These are phyloP conservation scores for Penicillium pulvis DNA, from an alignment of 495 filamentous ascomycete genomes.

Conservation along the genomic window DNA sequence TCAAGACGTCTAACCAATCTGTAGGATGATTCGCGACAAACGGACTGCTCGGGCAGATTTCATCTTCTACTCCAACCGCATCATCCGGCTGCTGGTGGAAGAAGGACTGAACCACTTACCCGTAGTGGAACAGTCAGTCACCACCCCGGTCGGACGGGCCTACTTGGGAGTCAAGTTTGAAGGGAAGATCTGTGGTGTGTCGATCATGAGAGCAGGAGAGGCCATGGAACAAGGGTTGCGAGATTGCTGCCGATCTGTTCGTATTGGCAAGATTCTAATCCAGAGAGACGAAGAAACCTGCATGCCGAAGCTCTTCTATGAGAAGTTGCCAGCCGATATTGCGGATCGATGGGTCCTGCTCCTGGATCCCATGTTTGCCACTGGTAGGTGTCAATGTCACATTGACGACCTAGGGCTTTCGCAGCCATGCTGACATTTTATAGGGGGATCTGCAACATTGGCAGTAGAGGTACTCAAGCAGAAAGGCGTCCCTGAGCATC, in stretches of 20 bases:
- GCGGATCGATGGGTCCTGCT: conserved; percentile 88
- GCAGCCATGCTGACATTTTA: conserved; percentile 14
- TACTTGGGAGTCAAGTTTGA: conserved; percentile 94
- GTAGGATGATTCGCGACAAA: conserved; percentile 92
- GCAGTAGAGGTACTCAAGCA: conserved; percentile 89
- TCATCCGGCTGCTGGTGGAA: conserved; percentile 96
- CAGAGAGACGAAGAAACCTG: conserved; percentile 95
- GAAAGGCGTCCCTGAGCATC: conserved; percentile 89
- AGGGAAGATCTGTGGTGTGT: conserved; percentile 97
- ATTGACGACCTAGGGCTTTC: background rate
- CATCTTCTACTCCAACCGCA: conserved; percentile 98
- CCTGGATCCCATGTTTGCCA: conserved; percentile 99
- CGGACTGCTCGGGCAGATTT: conserved; percentile 90
- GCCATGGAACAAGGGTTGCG: conserved; percentile 97
- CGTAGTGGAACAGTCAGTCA: conserved; percentile 81
- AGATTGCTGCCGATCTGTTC: conserved; percentile 93
- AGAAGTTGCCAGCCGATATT: conserved; percentile 95
- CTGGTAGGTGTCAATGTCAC: conserved; percentile 59
- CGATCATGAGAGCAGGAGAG: conserved; percentile 97
- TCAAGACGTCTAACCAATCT: conserved; percentile 16
- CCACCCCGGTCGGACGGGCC: conserved; percentile 84
- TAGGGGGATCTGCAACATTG: conserved; percentile 94
- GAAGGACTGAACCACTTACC: conserved; percentile 97
- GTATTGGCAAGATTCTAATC: conserved; percentile 98
- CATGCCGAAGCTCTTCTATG: conserved; percentile 91